Conservation (phyloP, 2,329 filamentous ascomycete genomes). For the Periconia digitata region DNA sequence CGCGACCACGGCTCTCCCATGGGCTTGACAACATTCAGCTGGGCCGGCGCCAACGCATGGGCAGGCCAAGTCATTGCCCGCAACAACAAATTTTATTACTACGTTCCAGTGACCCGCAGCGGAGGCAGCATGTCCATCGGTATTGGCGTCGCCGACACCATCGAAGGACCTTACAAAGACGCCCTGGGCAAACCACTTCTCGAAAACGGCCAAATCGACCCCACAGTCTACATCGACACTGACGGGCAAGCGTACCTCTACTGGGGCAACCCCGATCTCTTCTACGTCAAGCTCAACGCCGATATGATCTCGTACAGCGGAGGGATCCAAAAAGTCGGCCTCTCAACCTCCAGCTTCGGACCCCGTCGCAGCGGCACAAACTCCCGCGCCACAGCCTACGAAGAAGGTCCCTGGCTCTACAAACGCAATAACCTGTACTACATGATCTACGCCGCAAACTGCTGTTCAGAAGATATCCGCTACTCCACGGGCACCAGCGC, state of each 20-base stretch:
- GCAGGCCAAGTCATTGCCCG: slow-evolving; percentile 17
- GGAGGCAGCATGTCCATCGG: slow-evolving; percentile 17
- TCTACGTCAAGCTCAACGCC: slow-evolving; percentile 15
- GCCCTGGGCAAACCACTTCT: slow-evolving; percentile 17
- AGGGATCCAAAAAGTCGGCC: slow-evolving; percentile 8
- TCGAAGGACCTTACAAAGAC: slow-evolving; percentile 16
- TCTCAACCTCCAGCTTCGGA: slow-evolving; percentile 16
- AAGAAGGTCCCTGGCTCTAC: slow-evolving; percentile 20
- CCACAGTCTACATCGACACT: slow-evolving; percentile 19
- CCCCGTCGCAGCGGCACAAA: slow-evolving; percentile 3
- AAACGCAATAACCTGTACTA: slow-evolving; percentile 16
- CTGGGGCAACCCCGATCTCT: slow-evolving; percentile 18
- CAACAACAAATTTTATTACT: slow-evolving; percentile 20
- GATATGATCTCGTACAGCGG: slow-evolving; percentile 19
- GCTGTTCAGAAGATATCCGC: slow-evolving; percentile 20
- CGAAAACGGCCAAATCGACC: slow-evolving; percentile 18
- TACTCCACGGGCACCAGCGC: slow-evolving; percentile 17
- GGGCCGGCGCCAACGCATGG: slow-evolving; percentile 16
- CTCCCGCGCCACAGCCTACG: slow-evolving; percentile 9
- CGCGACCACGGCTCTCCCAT: slow-evolving; percentile 17
- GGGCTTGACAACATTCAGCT: slow-evolving; percentile 14
- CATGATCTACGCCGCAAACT: slow-evolving; percentile 19
- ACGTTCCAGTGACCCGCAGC: slow-evolving; percentile 14
- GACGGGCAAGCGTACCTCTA: slow-evolving; percentile 19
- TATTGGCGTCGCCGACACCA: slow-evolving; percentile 14